phyloP scores from a whole-genome alignment of 2,329 filamentous ascomycete genomes.

The Cadophora malorum region DNA sequence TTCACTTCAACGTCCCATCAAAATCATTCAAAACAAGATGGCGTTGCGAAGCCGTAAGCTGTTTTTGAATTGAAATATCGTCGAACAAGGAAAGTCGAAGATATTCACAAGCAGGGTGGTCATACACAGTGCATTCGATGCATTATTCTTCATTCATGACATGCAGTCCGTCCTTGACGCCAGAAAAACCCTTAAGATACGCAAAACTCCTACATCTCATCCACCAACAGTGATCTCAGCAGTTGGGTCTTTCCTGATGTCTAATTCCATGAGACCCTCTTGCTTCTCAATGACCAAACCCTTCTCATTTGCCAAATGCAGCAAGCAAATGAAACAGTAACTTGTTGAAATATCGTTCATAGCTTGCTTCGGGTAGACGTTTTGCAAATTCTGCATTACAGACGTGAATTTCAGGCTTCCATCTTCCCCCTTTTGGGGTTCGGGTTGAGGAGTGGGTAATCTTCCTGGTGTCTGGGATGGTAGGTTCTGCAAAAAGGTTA shows the following conservation, averaged over 20 bases:
- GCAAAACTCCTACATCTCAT: conserved; percentile 12
- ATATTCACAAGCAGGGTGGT: neutral
- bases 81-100: no score
- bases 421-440: conserved; percentile 46
- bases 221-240: conserved; percentile 57
- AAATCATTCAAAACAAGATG: no score
- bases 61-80: neutral
- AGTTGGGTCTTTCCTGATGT: conserved; percentile 67
- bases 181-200: neutral
- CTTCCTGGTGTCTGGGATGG: conserved; percentile 39
- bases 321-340: conserved; percentile 84
- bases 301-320: conserved; percentile 80
- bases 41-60: neutral
- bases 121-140: neutral
- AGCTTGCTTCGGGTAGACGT: conserved; percentile 82
- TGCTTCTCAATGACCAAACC: conserved; percentile 65
- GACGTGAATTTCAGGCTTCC: conserved; percentile 80
- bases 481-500: conserved; percentile 35
- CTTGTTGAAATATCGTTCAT: conserved; percentile 96
- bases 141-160: conserved; percentile 16
- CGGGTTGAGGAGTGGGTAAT: conserved; percentile 48
- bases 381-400: conserved; percentile 87
- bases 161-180: neutral
- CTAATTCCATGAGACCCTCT: conserved; percentile 61
- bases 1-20: no score